Conservation (phyloP, 345 rosid species). For the Erucastrum elatum region DNA sequence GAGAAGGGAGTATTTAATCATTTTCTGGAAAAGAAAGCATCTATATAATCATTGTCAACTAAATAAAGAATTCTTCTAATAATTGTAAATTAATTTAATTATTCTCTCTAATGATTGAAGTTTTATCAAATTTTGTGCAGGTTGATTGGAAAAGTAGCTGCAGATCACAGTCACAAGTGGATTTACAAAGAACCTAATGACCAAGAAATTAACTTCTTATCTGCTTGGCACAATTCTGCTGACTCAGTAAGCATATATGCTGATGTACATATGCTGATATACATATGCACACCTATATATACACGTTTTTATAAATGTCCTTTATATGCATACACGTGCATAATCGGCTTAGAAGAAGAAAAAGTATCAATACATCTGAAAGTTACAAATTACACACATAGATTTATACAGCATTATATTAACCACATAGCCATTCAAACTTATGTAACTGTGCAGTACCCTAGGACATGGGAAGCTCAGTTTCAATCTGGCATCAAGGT, state of each 20-base stretch:
- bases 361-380: not conserved
- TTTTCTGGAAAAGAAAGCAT: not conserved
- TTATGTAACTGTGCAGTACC: constrained; percentile 54
- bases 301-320: not conserved
- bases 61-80: constrained; percentile 10
- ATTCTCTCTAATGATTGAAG: constrained; percentile 34
- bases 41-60: constrained; percentile 28
- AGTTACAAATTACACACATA: not conserved
- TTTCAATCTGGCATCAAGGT: constrained; percentile 96
- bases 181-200: constrained; percentile 90
- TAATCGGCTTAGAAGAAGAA: not conserved
- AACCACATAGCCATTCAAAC: not conserved
- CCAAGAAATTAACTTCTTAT: constrained; percentile 88
- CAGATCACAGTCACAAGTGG: constrained; percentile 97
- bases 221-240: constrained; percentile 91
- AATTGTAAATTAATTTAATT: constrained; percentile 18
- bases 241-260: constrained; percentile 72
- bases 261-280: not conserved
- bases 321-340: constrained; percentile 8
- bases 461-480: constrained; percentile 99
- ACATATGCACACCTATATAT: not conserved
- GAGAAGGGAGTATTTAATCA: not conserved
- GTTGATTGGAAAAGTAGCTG: constrained; percentile 93
- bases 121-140: constrained; percentile 44
- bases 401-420: not conserved